Base-by-base conservation (phyloP, 2,329 filamentous ascomycete genomes). In the Aspergillus amoenus region DNA sequence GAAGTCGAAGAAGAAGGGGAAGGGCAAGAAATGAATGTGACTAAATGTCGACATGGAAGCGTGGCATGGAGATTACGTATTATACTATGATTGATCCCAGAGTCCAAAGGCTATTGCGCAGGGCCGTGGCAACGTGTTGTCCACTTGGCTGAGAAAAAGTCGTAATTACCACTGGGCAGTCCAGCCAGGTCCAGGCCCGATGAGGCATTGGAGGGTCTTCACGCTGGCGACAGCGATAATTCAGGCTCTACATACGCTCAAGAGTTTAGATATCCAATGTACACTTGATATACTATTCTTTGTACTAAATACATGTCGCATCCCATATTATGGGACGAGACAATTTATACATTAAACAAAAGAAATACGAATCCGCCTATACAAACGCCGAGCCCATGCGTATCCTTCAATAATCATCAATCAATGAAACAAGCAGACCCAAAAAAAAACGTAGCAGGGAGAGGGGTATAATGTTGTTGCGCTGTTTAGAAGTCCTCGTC, bases 401-500 rank as follows among this genome's bases (percentile, higher is more conserved):
- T 68, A 69, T 62, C 66, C 64, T 57, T 67, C 55, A 56, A 65
- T 57, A 59, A 59, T 63, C 66, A 61, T 67, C 65, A 68, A 67
- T 67, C 62, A 72, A 66, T 64, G 62, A n/a, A 67, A 56, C 50
- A 62, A 52, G 48, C 58, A 47, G 57, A 58, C 62, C 46, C 51
- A 55, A 61, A 40, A 43, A 18, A 18, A 61, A 49, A 56, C 39
- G 55, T 63, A 56, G 34, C 34, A 52, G 63, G 45, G 59, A 52
- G 45, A 51, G 15, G 60, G 64, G 65, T 66, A 67, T 66, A 66
- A 57, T 57, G 46, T 56, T 57, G 44, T 56, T 52, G 57, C 52
- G 52, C 44, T 82, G 55, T 82, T 83, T 90, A 97, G 73, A 99
- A 99, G 80, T 99, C 94, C 66, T 97, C 93, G 67, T 97, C 93